Conservation (phyloP, 1,284 basidiomycete genomes). For the Violaceomyces palustris region DNA sequence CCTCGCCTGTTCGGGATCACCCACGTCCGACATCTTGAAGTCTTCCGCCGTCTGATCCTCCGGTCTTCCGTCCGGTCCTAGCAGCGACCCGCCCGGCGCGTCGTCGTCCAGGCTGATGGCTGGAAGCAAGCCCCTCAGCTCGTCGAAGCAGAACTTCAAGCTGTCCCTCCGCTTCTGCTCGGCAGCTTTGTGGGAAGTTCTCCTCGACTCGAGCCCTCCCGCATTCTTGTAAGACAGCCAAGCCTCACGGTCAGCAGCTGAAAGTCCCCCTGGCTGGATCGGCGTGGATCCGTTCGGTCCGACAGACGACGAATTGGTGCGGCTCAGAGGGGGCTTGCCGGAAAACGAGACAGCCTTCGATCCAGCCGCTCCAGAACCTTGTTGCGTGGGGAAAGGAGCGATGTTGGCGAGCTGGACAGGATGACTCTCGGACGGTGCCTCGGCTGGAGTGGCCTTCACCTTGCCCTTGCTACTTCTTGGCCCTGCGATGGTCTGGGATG, state of each 20-base stretch:
- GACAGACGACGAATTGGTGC: not conserved
- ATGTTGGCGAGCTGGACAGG: conserved; percentile 8
- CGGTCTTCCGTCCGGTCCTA: conserved; percentile 42
- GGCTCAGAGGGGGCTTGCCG: conserved; percentile 4
- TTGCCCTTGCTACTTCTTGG: too few species aligned
- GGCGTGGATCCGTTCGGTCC: conserved; percentile 9
- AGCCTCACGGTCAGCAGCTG: conserved; percentile 30
- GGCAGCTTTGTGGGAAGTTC: conserved; percentile 91
- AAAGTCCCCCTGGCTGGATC: conserved; percentile 30
- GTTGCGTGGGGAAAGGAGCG: conserved; percentile 14
- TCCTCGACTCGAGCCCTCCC: conserved; percentile 58
- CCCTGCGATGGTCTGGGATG: too few species aligned
- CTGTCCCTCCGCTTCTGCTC: conserved; percentile 95
- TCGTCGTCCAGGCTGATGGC: conserved; percentile 48
- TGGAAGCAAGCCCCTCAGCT: conserved; percentile 78
- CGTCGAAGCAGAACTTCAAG: conserved; percentile 92
- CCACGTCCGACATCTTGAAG: conserved; percentile 26
- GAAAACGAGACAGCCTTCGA: conserved; percentile 1
- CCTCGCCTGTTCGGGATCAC: conserved; percentile 26
- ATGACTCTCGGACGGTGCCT: too few species aligned
- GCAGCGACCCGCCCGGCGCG: conserved; percentile 43
- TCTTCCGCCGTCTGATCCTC: conserved; percentile 44
- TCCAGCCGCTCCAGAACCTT: conserved; percentile 2
- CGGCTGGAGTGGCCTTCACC: too few species aligned
- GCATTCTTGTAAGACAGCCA: conserved; percentile 37